Evolutionary conservation across 345 rosid genomes (phyloP), one percentile per base, ranked within the genome.

Genomic region (Citrus unshiu): DNA sequence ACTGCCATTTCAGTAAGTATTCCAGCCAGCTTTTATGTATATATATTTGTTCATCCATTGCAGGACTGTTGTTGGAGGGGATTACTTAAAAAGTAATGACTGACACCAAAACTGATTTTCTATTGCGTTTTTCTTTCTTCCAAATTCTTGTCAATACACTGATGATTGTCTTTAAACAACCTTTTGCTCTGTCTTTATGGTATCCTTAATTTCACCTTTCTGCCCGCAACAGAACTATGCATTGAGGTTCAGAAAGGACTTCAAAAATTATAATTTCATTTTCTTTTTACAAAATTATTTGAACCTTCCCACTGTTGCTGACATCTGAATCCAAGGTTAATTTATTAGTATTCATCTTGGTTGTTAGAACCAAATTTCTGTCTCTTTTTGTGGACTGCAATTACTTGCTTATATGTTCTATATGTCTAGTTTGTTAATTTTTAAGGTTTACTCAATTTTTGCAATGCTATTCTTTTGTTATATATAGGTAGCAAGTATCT

Each of bases 1-100:
- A 91, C 95, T 65, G 99, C 98, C n/a, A 86, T 94, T 80, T 91
- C 98, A 62, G 98, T 96, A 86, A 79, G 94, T 79, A 69, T 71
- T 49, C 67, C 57, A 40, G 35, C 30, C 58, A 30, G 9, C 68
- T 32, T 65, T 51, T 64, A 18, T 30, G 4, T 72, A 1, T 46
- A 10, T 16, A 32, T 16, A 14, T 3, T 54, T 30, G 29, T 63
- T 49, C 56, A 13, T 64, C 46, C 49, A 8, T 43, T 65, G 43
- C 16, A 76, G 37, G 32, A 43, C 56, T 12, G 7, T 66, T 76
- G 25, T 24, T 61, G 24, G 56, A 37, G 58, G 65, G 8, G 27
- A 46, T 76, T 21, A 40, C 27, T 54, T 65, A 19, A 49, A 51
- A 66, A 35, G 27, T 76, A 12, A 14, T 29, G 59, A 35, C 49